Conservation (phyloP, 192 early-diverging fungal genomes). For the Spizellomyces sp. region DNA sequence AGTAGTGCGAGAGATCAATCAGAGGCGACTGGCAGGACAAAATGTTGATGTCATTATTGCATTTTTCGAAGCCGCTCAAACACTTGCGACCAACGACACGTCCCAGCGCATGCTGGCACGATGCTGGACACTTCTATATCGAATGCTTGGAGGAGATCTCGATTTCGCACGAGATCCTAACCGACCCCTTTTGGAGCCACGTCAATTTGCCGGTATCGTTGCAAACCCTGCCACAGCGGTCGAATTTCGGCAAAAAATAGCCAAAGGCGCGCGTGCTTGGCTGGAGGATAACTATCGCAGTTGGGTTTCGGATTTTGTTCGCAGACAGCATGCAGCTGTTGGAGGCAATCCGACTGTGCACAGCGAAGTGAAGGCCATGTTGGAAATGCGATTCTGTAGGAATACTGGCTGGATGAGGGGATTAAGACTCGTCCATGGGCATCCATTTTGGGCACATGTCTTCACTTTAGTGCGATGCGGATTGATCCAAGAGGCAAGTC, state of each 20-base stretch:
- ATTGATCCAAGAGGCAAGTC: slow-evolving; percentile 60
- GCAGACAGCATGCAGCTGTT: slow-evolving; percentile 49
- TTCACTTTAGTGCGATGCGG: slow-evolving; percentile 83
- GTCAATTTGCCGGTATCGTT: slow-evolving; percentile 24
- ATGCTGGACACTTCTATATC: slow-evolving; percentile 31
- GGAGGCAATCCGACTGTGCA: slow-evolving; percentile 82
- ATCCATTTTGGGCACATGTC: slow-evolving; percentile 85
- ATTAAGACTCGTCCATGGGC: slow-evolving; percentile 41
- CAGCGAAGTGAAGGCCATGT: slow-evolving; percentile 68
- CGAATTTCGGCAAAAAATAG: slow-evolving; percentile 29
- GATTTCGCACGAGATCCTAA: not conserved
- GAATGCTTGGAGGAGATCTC: slow-evolving; percentile 29
- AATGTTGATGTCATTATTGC: slow-evolving; percentile 40
- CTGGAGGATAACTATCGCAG: slow-evolving; percentile 39
- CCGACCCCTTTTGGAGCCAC: not conserved
- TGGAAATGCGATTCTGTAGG: slow-evolving; percentile 70
- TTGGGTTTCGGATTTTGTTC: slow-evolving; percentile 25
- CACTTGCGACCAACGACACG: slow-evolving; percentile 42
- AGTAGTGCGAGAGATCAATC: slow-evolving; percentile 52
- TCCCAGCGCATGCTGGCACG: slow-evolving; percentile 26
- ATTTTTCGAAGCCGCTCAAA: slow-evolving; percentile 45
- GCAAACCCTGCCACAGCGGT: not conserved
- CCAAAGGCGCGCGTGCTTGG: slow-evolving; percentile 32
- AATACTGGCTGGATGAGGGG: slow-evolving; percentile 40
- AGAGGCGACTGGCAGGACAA: slow-evolving; percentile 35